A percentile compares a stretch with the other conserved stretches of the same genome.
phyloP scores from a whole-genome alignment of 257 asterid genomes.

The Solanum commersonii region DNA sequence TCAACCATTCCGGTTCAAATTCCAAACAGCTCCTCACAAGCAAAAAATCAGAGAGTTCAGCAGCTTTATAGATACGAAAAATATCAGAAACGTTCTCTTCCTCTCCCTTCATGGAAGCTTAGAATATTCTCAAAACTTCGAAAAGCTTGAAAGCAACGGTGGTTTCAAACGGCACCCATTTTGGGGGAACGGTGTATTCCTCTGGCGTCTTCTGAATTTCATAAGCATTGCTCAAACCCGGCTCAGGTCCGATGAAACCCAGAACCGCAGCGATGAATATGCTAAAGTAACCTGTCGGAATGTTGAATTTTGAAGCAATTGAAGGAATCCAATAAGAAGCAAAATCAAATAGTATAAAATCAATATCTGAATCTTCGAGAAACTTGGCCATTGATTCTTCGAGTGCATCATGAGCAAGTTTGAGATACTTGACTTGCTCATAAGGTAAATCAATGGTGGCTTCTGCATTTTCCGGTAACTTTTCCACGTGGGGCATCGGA shows the following conservation, averaged over 20 bases:
- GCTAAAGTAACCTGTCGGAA: constrained; percentile 4
- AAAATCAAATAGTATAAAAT: constrained; percentile 22
- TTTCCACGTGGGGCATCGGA: no score
- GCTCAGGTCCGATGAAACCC: not conserved
- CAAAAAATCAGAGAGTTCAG: not conserved
- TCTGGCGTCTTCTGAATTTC: constrained; percentile 1
- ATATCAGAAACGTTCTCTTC: constrained; percentile 1
- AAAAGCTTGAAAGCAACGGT: constrained; percentile 7
- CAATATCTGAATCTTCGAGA: constrained; percentile 11
- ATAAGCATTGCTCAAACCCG: not conserved
- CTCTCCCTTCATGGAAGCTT: not conserved
- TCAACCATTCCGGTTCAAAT: not conserved
- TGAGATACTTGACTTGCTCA: constrained; percentile 20
- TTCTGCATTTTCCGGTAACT: no score
- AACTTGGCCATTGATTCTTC: constrained; percentile 5
- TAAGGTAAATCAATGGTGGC: not conserved
- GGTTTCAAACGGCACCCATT: constrained; percentile 22
- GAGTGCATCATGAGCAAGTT: constrained; percentile 17
- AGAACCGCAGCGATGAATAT: not conserved
- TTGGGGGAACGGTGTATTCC: constrained; percentile 10
- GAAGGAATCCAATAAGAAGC: constrained; percentile 15
- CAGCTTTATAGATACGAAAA: not conserved
- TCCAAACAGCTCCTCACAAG: constrained; percentile 1
- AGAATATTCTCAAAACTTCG: constrained; percentile 4
- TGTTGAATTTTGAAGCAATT: not conserved